Conservation (phyloP, 331 rosid genomes). For the Phaseolus coccineus region DNA sequence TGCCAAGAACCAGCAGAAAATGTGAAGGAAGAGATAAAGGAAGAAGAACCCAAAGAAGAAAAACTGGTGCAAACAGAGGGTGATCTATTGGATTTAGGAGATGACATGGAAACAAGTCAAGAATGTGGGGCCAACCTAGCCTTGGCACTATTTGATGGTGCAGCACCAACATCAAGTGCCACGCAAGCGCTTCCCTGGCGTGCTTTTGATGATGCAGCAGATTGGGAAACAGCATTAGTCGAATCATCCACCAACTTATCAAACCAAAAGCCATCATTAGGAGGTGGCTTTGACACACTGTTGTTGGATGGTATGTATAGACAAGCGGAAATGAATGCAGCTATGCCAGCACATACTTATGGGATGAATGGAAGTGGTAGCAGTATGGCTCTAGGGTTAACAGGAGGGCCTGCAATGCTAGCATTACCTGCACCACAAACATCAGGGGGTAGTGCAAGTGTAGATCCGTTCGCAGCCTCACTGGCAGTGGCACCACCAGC, state of each 20-base stretch:
- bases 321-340: constrained; percentile 48
- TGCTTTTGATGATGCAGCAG: constrained; percentile 63
- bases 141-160: constrained; percentile 76
- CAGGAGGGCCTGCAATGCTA: constrained; percentile 66
- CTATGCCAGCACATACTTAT: constrained; percentile 52
- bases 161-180: constrained; percentile 18
- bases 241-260: constrained; percentile 65
- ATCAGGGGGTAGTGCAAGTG: background rate
- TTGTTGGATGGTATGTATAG: constrained; percentile 81
- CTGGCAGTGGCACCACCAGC: constrained; percentile 75
- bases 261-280: constrained; percentile 59
- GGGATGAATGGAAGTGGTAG: constrained; percentile 77
- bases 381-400: constrained; percentile 72
- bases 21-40: constrained; percentile 48
- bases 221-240: constrained; percentile 89
- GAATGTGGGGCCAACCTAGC: constrained; percentile 64
- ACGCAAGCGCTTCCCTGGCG: constrained; percentile 66
- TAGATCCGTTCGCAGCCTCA: constrained; percentile 90
- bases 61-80: constrained; percentile 52
- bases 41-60: constrained; percentile 31
- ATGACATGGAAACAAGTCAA: constrained; percentile 38
- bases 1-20: constrained; percentile 40
- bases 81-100: constrained; percentile 70
- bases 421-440: constrained; percentile 82
- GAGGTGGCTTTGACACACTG: constrained; percentile 76